A percentile compares a stretch with the other conserved stretches of the same genome.
phyloP scores from a whole-genome alignment of 2,329 filamentous ascomycete species.

The Lasiodiplodia sp. region DNA sequence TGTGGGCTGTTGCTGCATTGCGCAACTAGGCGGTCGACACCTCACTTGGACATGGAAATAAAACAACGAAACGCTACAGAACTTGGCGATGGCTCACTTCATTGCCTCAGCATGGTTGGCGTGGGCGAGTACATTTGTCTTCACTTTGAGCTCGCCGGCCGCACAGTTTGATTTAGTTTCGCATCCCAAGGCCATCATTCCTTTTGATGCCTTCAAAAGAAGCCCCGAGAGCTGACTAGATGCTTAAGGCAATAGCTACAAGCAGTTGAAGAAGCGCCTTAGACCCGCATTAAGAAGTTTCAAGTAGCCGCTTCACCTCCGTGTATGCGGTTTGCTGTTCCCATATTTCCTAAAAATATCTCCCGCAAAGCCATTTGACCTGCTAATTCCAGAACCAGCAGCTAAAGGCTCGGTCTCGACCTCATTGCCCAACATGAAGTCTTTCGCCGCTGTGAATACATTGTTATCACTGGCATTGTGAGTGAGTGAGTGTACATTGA shows the following conservation, averaged over 20 bases:
- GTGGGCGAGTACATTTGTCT: background rate
- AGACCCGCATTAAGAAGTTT: too few species aligned
- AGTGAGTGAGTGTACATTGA: background rate
- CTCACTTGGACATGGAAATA: background rate
- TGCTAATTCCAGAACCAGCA: background rate
- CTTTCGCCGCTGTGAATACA: background rate
- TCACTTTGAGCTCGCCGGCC: too few species aligned
- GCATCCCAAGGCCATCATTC: too few species aligned
- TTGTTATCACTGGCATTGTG: background rate
- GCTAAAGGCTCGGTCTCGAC: background rate
- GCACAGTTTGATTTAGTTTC: too few species aligned
- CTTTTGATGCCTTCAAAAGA: too few species aligned
- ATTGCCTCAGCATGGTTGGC: background rate
- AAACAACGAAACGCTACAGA: too few species aligned
- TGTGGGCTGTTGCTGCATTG: background rate
- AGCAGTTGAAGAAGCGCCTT: too few species aligned
- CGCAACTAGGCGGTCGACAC: background rate
- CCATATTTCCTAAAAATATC: background rate
- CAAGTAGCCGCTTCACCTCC: too few species aligned
- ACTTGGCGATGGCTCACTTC: background rate
- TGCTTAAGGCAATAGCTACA: too few species aligned
- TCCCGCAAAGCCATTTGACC: background rate
- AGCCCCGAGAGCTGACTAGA: too few species aligned
- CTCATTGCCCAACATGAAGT: background rate
- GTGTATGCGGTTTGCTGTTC: background rate